Evolutionary conservation across 768 basidiomycete genomes (phyloP).

Genomic region (Dioszegia crocea): DNA sequence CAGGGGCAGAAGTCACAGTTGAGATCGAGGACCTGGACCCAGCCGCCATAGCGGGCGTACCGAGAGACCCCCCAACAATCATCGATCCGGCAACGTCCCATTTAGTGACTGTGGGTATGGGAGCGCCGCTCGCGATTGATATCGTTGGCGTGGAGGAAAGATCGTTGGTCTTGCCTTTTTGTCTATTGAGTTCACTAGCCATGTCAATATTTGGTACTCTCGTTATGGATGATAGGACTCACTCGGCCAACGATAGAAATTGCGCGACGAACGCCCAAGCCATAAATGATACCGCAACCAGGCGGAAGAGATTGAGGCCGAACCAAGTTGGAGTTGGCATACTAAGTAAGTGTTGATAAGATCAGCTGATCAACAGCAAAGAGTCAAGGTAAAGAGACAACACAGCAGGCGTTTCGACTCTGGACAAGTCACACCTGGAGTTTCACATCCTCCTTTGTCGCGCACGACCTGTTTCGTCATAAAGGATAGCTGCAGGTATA

Average conservation of each 20-base stretch:
- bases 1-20: too few relatives aligned
- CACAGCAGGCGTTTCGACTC: too few relatives aligned
- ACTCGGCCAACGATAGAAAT: conserved; percentile 32
- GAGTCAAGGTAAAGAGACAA: too few relatives aligned
- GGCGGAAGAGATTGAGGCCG: conserved; percentile 31
- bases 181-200: background rate
- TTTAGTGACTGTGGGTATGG: too few relatives aligned
- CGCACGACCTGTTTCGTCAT: background rate
- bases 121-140: background rate
- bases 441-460: background rate
- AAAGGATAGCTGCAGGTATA: background rate
- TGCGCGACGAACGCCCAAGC: conserved; percentile 34
- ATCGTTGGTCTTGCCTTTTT: too few relatives aligned
- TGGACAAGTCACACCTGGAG: too few relatives aligned
- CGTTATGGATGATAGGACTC: conserved; percentile 12
- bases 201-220: too few relatives aligned
- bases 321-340: conserved; percentile 27
- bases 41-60: too few relatives aligned
- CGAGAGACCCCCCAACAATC: background rate
- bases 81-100: background rate
- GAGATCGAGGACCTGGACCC: too few relatives aligned
- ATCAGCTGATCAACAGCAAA: too few relatives aligned
- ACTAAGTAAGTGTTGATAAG: too few relatives aligned
- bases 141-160: too few relatives aligned
- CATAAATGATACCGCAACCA: conserved; percentile 23